Evolutionary conservation across 2,329 filamentous ascomycete genomes (phyloP), one percentile per base, ranked within the genome.

Genomic region (Ploettnerulaceae sp.): DNA sequence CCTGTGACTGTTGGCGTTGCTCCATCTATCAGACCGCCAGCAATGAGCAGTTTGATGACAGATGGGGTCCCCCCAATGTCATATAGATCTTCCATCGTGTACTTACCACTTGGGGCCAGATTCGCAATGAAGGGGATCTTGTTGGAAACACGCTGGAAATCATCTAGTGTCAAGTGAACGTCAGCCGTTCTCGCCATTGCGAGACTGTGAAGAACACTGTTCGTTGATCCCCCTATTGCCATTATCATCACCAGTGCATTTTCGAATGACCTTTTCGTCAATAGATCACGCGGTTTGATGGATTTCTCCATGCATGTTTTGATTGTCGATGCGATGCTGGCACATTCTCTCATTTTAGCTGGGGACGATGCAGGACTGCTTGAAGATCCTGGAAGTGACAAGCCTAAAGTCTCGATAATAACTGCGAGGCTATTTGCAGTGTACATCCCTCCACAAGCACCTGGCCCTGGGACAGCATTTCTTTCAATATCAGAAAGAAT

Each of bases 31-130:
- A 93, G 71, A 14, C 79, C 77, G 1, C 80, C 80, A 9, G 86
- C 86, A 51, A 94, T 82, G 49, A 95, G 79, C 57, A 91, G 74
- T 68, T 95, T 95, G 65, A 94, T 81, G 2, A 95, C 87, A 0
- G 86, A 82, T 0, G 89, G 89, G 15, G 89, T 88, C 52, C 89
- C 89, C 49, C 89, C 89, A 39, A 95, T 82, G 22, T 86, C 76
- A 70, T 89, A 93, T 3, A 95, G 77, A 61, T 95, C 89, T 45
- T 87, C 86, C 81, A 95, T 93, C 64, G 86, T 82, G 69, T 89
- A 90, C 55, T 83, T 82, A 7, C 91, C 91, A 26, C n/a, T 85
- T 0, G 91, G 91, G 0, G 82, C 79, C 6, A 87, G 71, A 59
- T 87, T 77, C 1, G 83, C 83, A 45, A 87, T 77, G 63, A 86